Percentiles rank a stretch among this genome's conserved stretches.
These are phyloP conservation scores for Fragaria ananassa DNA, from an alignment of 306 rosid species.

Conservation along the genomic window DNA sequence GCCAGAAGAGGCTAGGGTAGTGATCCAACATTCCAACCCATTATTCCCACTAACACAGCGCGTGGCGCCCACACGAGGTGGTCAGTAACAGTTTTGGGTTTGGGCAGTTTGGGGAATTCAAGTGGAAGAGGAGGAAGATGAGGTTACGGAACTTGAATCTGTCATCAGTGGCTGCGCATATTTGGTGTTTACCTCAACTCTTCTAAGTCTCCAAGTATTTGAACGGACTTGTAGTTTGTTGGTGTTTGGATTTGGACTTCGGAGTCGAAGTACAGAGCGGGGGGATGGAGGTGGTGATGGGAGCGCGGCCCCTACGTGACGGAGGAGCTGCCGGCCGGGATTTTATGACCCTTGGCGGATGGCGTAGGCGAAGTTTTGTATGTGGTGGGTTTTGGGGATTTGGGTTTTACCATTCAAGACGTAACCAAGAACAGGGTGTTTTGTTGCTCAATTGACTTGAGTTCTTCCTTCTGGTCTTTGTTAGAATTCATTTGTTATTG, in stretches of 20 bases:
- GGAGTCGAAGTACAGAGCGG: background rate
- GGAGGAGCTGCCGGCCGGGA: background rate
- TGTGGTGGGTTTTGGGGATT: background rate
- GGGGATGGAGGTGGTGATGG: background rate
- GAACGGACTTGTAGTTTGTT: background rate
- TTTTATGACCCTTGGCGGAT: background rate
- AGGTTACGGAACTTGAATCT: conserved; percentile 63
- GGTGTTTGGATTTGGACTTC: background rate
- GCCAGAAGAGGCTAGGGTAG: conserved; percentile 61
- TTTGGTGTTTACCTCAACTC: too few relatives aligned
- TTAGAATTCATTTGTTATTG: background rate
- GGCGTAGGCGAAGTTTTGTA: background rate
- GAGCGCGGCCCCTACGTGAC: background rate
- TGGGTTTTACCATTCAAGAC: background rate
- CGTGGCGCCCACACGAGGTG: conserved; percentile 36
- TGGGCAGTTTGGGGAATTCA: conserved; percentile 23
- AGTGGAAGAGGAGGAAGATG: background rate
- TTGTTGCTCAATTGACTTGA: background rate
- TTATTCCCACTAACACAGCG: conserved; percentile 28
- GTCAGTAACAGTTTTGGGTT: too few relatives aligned
- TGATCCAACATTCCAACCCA: conserved; percentile 66
- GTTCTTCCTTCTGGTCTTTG: background rate
- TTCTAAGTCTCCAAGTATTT: background rate
- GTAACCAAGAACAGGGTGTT: background rate
- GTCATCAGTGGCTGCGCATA: conserved; percentile 34